Conservation (phyloP, 2,329 filamentous ascomycete genomes). For the Annulohypoxylon truncatum region DNA sequence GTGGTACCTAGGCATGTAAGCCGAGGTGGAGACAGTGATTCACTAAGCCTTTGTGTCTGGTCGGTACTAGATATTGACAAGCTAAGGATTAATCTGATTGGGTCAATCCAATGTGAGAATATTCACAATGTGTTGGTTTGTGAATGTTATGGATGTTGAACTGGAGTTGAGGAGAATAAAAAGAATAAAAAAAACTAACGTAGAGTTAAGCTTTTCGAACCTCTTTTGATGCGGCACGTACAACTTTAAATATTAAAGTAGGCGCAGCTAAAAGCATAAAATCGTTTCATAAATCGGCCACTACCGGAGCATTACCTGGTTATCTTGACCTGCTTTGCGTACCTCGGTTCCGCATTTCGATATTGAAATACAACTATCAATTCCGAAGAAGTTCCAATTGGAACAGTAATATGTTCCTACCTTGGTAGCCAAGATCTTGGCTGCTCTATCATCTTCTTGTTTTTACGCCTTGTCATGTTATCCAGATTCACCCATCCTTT, state of each 20-base stretch:
- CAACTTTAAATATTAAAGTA: conserved; percentile 19
- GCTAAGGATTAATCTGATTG: conserved; percentile 5
- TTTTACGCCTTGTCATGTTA: background rate
- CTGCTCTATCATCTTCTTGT: background rate
- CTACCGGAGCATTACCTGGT: conserved; percentile 7
- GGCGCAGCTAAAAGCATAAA: background rate
- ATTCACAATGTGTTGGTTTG: background rate
- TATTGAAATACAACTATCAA: background rate
- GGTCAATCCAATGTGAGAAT: background rate
- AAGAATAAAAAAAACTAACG: conserved; percentile 1
- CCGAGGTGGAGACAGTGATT: conserved; percentile 20
- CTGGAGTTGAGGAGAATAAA: background rate
- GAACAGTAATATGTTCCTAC: background rate
- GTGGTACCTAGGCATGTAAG: conserved; percentile 1
- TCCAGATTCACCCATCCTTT: background rate
- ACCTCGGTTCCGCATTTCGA: background rate
- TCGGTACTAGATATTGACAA: background rate
- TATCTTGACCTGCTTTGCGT: conserved; percentile 1
- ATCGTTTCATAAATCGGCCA: conserved; percentile 16
- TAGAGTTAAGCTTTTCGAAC: background rate
- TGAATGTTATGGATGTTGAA: background rate
- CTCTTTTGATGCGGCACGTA: background rate
- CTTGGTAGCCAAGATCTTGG: background rate
- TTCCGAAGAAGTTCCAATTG: background rate
- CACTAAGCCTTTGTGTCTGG: conserved; percentile 9